Conservation (phyloP, 2,329 filamentous ascomycete species). For the Claviceps sp. region DNA sequence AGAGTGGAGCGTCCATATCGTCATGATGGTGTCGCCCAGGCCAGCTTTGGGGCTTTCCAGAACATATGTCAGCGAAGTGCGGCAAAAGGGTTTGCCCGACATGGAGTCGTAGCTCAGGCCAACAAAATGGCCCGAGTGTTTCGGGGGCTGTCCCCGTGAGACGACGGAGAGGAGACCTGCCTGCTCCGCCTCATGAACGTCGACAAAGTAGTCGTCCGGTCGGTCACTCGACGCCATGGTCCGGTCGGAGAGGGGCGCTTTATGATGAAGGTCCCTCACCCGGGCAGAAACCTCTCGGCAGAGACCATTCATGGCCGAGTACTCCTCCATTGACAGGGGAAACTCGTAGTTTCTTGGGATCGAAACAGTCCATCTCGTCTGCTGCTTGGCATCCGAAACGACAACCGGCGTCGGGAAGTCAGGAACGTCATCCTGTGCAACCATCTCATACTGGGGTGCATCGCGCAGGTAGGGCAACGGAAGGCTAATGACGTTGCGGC, state of each 20-base stretch:
- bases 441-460: constrained; percentile 47
- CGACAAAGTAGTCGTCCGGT: constrained; percentile 56
- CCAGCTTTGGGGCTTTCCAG: constrained; percentile 62
- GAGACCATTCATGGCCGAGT: constrained; percentile 54
- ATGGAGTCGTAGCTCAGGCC: constrained; percentile 31
- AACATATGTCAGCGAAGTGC: constrained; percentile 61
- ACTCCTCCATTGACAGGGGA: constrained; percentile 52
- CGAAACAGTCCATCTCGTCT: constrained; percentile 65
- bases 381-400: constrained; percentile 50
- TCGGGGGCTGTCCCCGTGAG: constrained; percentile 22
- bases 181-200: constrained; percentile 57
- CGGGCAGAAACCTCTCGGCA: constrained; percentile 51
- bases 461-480: constrained; percentile 29
- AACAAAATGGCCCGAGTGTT: constrained; percentile 31
- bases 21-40: constrained; percentile 62
- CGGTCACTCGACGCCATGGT: constrained; percentile 41
- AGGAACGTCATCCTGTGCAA: constrained; percentile 51
- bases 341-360: constrained; percentile 57
- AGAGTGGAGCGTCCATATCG: constrained; percentile 74
- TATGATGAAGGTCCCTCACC: constrained; percentile 33
- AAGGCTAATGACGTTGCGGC: constrained; percentile 15
- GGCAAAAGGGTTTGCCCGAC: constrained; percentile 44
- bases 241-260: constrained; percentile 27
- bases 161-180: constrained; percentile 43
- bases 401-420: constrained; percentile 61